Percentiles rank a stretch among this genome's conserved stretches.
Evolutionary conservation across 2,329 filamentous ascomycete genomes (phyloP).

Genomic region (Colletotrichum sp.): DNA sequence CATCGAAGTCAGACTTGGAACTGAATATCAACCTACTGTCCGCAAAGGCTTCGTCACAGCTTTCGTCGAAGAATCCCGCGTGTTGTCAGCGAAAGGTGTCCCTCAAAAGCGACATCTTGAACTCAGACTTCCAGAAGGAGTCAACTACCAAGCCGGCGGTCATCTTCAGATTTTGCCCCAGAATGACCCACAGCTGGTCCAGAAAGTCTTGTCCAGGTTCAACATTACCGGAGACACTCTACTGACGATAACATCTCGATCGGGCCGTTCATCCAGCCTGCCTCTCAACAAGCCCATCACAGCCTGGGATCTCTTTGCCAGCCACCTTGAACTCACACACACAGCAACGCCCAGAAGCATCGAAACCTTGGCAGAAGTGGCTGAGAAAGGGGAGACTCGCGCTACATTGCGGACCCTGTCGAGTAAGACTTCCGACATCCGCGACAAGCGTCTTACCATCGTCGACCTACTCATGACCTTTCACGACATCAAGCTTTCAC

Average conservation of each 20-base stretch:
- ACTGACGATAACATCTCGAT: background rate
- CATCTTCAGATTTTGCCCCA: background rate
- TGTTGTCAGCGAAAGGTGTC: constrained; percentile 40
- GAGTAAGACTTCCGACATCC: background rate
- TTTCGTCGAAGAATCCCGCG: constrained; percentile 55
- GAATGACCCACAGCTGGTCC: background rate
- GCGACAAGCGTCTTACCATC: background rate
- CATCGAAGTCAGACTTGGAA: constrained; percentile 50
- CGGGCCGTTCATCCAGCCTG: background rate
- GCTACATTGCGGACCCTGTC: background rate
- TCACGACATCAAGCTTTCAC: background rate
- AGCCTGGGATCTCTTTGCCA: background rate
- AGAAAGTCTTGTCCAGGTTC: background rate
- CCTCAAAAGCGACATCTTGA: background rate
- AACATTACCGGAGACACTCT: background rate
- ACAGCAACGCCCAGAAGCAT: background rate
- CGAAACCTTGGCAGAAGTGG: background rate
- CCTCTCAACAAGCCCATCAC: background rate
- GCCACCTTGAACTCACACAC: background rate
- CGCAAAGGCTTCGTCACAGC: constrained; percentile 61
- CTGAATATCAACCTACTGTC: constrained; percentile 58
- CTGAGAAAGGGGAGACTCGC: background rate
- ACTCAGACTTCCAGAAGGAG: background rate
- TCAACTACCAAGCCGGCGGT: background rate
- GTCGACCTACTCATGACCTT: background rate